These are phyloP conservation scores for Xenoacremonium recifei DNA, from an alignment of 2,329 filamentous ascomycete species.

Conservation along the genomic window DNA sequence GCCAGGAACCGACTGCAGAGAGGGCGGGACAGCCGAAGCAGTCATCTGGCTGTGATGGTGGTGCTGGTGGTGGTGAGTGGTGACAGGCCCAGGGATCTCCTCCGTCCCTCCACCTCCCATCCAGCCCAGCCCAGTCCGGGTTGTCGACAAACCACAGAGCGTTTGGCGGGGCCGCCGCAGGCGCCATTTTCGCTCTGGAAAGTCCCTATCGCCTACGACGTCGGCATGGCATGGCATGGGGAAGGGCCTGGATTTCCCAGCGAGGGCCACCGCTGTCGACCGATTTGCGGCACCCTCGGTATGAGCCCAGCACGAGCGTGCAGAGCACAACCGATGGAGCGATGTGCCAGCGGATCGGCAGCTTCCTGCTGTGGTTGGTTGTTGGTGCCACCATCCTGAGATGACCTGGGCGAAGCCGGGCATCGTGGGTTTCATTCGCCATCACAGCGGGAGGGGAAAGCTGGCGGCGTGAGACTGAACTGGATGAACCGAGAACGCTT, in stretches of 20 bases:
- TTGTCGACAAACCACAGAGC: constrained; percentile 7
- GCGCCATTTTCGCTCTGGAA: constrained; percentile 16
- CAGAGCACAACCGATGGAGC: constrained; percentile 9
- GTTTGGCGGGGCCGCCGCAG: constrained; percentile 18
- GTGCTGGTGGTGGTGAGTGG: too few species aligned
- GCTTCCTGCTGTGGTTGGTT: constrained; percentile 13
- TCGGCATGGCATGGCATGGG: too few species aligned
- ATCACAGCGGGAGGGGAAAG: neutral
- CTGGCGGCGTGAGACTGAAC: too few species aligned
- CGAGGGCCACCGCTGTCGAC: constrained; percentile 12
- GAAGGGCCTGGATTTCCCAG: constrained; percentile 11
- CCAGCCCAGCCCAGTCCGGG: too few species aligned
- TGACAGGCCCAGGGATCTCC: too few species aligned
- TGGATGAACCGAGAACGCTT: neutral
- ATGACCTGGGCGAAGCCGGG: constrained; percentile 4
- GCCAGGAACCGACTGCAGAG: too few species aligned
- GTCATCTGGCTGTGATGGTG: too few species aligned
- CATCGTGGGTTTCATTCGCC: constrained; percentile 7
- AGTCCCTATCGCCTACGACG: constrained; percentile 10
- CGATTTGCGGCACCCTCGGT: constrained; percentile 8
- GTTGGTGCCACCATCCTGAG: constrained; percentile 21
- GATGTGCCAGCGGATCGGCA: constrained; percentile 5
- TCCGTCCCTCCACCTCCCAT: too few species aligned
- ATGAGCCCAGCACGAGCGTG: constrained; percentile 20
- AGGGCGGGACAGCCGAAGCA: too few species aligned